Percentiles rank a stretch among this genome's conserved stretches.
Evolutionary conservation across 2,329 filamentous ascomycete genomes (phyloP).

Genomic region (Fusarium avenaceum): DNA sequence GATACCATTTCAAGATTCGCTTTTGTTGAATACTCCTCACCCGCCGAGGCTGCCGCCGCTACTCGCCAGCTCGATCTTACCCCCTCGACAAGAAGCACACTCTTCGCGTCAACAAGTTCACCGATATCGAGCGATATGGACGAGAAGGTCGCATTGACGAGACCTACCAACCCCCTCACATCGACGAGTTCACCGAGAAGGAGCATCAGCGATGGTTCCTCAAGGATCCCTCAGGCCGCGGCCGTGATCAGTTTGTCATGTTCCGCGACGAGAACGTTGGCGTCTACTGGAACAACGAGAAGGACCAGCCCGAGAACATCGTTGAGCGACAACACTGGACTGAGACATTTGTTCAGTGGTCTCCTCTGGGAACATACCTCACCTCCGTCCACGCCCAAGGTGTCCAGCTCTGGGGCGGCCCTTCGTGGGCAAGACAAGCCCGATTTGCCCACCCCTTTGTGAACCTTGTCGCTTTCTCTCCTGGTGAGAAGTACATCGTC

Average conservation of each 20-base stretch:
- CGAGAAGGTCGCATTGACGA: slow-evolving; percentile 94
- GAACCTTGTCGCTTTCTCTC: slow-evolving; percentile 96
- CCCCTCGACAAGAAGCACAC: slow-evolving; percentile 96
- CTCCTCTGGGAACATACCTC: slow-evolving; percentile 91
- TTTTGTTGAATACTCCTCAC: slow-evolving; percentile 94
- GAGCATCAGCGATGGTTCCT: slow-evolving; percentile 96
- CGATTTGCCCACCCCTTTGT: slow-evolving; percentile 96
- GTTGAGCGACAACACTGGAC: slow-evolving; percentile 98
- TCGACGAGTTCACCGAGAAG: slow-evolving; percentile 89
- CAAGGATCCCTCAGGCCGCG: slow-evolving; percentile 81
- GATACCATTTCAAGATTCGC: slow-evolving; percentile 75
- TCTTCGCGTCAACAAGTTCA: slow-evolving; percentile 96
- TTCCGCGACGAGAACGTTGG: slow-evolving; percentile 92
- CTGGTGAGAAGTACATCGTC: slow-evolving; percentile 90
- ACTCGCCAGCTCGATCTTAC: slow-evolving; percentile 89
- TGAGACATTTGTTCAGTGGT: slow-evolving; percentile 98
- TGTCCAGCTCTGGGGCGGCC: slow-evolving; percentile 96
- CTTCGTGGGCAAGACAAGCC: slow-evolving; percentile 89
- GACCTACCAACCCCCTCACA: slow-evolving; percentile 84
- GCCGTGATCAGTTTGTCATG: slow-evolving; percentile 95
- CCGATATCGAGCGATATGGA: slow-evolving; percentile 96
- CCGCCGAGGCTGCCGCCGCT: slow-evolving; percentile 89
- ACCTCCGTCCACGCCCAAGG: slow-evolving; percentile 96
- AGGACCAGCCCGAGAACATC: slow-evolving; percentile 86
- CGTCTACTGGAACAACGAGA: slow-evolving; percentile 99